Base-by-base conservation (phyloP, 805 yeast species). In the Torulaspora delbrueckii region DNA sequence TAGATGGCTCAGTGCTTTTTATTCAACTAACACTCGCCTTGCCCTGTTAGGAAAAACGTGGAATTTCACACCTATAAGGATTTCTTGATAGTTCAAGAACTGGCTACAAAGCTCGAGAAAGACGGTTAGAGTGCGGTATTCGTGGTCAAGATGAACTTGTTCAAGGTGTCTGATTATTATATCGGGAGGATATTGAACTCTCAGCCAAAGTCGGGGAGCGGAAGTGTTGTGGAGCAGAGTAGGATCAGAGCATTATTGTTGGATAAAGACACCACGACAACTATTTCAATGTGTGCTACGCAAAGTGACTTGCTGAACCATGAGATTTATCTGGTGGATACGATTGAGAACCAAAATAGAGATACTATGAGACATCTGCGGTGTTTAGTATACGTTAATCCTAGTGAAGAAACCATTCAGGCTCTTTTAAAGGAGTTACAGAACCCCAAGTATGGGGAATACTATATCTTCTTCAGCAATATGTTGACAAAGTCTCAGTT, bases 241-340 rank as follows among this genome's bases (percentile, higher is more conserved):
- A 60, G 75, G 50, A 81, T 90, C 47, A 79, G 79, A 53, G 95
- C 90, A 24, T 71, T 93, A 30, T 71, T 93, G 32, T 74, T 93
- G 46, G 99, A 93, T 60, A 71, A 76, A 41, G 73, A 74, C 52
- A 91, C 99, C 2, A 86, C 95, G 5, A 75, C 89, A 0, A 80
- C 89, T 19, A 78, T 93, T 18, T 88, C 97, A n/a, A 74, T 93
- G 77, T 81, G 85, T 55, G 79, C 95, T 24, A 85, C 96, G 2
- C 99, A 93, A 62, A 82, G 95, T 2, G 85, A 82, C 45, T 72
- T 93, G 37, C 73, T 93, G 31, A 80, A 84, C 53, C 78, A 86
- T 55, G 96, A 91, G 51, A 78, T 93, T n/a, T 88, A 86, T 48
- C 72, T 93, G 40, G 82, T 88, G 37, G 96, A 88, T 50, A 75